Percentiles rank a stretch among this genome's conserved stretches.
These are phyloP conservation scores for Ogataea pilisensis DNA, from an alignment of 805 yeast genomes.

Conservation along the genomic window DNA sequence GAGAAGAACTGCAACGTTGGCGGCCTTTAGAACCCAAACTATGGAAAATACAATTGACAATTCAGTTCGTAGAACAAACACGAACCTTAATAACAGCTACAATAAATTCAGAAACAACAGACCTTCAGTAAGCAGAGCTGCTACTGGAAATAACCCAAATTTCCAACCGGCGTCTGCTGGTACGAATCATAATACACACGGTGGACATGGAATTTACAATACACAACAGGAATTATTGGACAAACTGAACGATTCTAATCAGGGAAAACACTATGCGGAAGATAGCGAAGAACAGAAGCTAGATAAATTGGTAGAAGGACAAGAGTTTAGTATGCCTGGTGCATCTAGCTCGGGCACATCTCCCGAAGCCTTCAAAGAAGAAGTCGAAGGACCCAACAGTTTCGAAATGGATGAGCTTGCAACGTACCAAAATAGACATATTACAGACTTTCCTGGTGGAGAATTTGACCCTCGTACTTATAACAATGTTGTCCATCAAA, in stretches of 20 bases:
- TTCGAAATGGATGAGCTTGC: conserved; percentile 10
- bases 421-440: neutral
- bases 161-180: neutral
- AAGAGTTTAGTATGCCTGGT: conserved; percentile 10
- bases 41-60: conserved; percentile 17
- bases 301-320: conserved; percentile 16
- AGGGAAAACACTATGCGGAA: neutral
- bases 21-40: conserved; percentile 39
- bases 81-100: neutral
- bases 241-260: conserved; percentile 18
- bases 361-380: conserved; percentile 7
- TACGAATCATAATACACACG: neutral
- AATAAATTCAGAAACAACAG: neutral
- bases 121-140: conserved; percentile 4
- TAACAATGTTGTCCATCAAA: conserved; percentile 28
- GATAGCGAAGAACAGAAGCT: conserved; percentile 11
- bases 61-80: neutral
- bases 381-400: conserved; percentile 8
- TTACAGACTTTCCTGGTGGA: conserved; percentile 1
- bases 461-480: conserved; percentile 6
- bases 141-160: conserved; percentile 1
- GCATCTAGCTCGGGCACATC: conserved; percentile 21
- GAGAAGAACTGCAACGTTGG: conserved; percentile 75
- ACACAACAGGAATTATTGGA: conserved; percentile 29
- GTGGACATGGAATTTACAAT: conserved; percentile 25